These are phyloP conservation scores for Steccherinum ochraceum DNA, from an alignment of 768 basidiomycete genomes.

Conservation along the genomic window DNA sequence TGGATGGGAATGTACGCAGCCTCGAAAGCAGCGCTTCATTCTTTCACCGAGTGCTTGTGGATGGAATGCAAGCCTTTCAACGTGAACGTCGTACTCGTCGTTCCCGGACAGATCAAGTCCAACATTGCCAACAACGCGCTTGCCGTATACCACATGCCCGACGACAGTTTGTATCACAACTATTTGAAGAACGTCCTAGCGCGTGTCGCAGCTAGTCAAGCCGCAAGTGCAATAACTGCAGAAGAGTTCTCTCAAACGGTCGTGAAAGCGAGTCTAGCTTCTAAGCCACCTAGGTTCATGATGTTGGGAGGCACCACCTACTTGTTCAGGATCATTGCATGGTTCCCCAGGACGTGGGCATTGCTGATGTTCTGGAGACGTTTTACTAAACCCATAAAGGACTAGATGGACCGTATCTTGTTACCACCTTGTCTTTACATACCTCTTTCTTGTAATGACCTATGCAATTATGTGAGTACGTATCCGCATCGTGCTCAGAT, in stretches of 20 bases:
- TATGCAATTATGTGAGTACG: too few relatives aligned
- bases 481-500: too few relatives aligned
- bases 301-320: constrained; percentile 7
- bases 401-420: too few relatives aligned
- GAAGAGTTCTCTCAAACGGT: constrained; percentile 15
- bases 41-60: constrained; percentile 54
- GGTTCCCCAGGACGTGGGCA: constrained; percentile 16
- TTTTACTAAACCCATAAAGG: too few relatives aligned
- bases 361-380: constrained; percentile 12
- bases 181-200: constrained; percentile 47
- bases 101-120: constrained; percentile 59
- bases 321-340: constrained; percentile 9
- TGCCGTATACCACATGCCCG: constrained; percentile 28
- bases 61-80: constrained; percentile 75
- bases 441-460: too few relatives aligned
- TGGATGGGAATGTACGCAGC: constrained; percentile 61
- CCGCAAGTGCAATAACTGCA: constrained; percentile 12
- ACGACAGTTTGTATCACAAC: constrained; percentile 49
- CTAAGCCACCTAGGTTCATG: constrained; percentile 11
- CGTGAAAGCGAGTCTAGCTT: constrained; percentile 8
- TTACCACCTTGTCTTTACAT: too few relatives aligned
- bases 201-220: constrained; percentile 53
- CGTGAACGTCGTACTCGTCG: constrained; percentile 62
- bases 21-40: constrained; percentile 51
- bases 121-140: constrained; percentile 40